Evolutionary conservation across 768 basidiomycete genomes (phyloP), one percentile per base, ranked within the genome.

Genomic region (Boletus rufocinnamomeus): DNA sequence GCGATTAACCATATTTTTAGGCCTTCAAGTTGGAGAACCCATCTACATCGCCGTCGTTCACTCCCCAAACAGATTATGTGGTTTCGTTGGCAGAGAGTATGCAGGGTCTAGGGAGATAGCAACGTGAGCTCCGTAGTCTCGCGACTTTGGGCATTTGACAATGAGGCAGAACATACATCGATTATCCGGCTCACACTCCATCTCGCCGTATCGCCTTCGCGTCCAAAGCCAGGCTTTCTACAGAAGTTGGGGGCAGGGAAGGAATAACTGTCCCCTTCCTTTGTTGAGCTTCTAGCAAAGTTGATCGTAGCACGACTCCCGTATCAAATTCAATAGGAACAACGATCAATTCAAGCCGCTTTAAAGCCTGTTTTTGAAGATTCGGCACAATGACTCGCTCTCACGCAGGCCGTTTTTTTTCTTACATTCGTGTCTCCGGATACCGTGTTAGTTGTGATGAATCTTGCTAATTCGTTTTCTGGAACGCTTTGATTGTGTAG

Each of bases 81-180:
- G 49, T 49, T 28, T 54, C 30, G n/a, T 44, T 71, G 51, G 63
- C 56, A 34, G 54, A 69, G 45, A 46, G 50, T n/a, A 69, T 69
- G 67, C 64, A 47, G 19, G 34, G 11, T 34, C 50, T 69, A 23
- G 68, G 65, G 47, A 67, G 50, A 50, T 67, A 59, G 49, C 44
- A 27, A 54, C 17, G 10, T 32, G 40, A 34, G 37, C 11, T 17
- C 40, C 23, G 27, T 38, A 32, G n/a, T 4, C 21, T 38, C 25
- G 30, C 16, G 23, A 40, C n/a, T 10, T 51, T 28, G 41, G 21
- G 21, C 34, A 27, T 19, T 44, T n/a, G 23, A 40, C 13, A 9
- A 23, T 3, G 49, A 35, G 27, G 35, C 25, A 25, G 23, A 38
- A 43, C 16, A 50, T 43, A 19, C 5, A 8, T 13, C 10, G 8